Evolutionary conservation across 23 red algal species (phyloP), one percentile per base, ranked within the genome.

Genomic region (Gracilaria domingensis): DNA sequence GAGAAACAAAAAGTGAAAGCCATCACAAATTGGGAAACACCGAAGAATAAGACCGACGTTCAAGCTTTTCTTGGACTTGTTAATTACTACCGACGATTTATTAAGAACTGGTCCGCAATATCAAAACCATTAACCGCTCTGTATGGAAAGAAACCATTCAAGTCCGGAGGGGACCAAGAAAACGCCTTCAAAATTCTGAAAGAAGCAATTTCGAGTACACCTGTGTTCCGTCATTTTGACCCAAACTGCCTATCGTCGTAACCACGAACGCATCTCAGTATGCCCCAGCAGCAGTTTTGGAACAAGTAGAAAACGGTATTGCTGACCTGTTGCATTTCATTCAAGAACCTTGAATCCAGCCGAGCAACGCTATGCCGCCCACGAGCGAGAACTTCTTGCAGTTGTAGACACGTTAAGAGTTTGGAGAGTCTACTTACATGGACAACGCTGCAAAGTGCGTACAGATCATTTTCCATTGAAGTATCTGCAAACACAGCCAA

Each of bases 51-150:
- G 6, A 49, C 44, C 23, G 65, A 88, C 12, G n/a, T 77, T 9
- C 69, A 78, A 8, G 62, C 48, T 16, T 88, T 78, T 35, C 47
- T 88, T 12, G 85, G 85, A n/a, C 12, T 88, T 16, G 85, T 88
- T 13, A 88, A 78, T 25, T 88, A 78, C 69, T 88, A 88, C 36
- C 37, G 85, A 75, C 32, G 34, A 24, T 88, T 88, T 51, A 78
- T 88, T 23, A 75, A 57, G 69, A 56, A 39, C 49, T 78, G 69
- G 38, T 75, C 25, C 23, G 2, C 2, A 34, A 75, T 88, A 51
- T 34, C 69, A 9, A 79, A 64, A 56, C 64, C 85, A 0, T 8
- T 88, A 8, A 88, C 67, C 20, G 26, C 23, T 42, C 69, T 74
- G 1, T 74, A 36, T 45, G 69, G 69, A 42, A 39, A 34, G 56